Percentiles rank a stretch among this genome's conserved stretches.
Conservation (phyloP, 306 rosid species). For the Rubus idaeus region DNA sequence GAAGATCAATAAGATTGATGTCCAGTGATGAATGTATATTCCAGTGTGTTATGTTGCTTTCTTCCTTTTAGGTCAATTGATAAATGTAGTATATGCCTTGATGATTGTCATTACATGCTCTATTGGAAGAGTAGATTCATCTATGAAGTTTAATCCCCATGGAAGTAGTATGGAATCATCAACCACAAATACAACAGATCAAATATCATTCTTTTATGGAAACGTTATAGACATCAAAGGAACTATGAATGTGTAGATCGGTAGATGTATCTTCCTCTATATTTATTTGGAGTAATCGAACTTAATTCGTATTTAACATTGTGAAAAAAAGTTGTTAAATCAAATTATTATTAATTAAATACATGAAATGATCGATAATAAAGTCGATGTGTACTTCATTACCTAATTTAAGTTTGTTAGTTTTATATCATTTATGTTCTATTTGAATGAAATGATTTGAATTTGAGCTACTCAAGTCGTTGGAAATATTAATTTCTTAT, state of each 20-base stretch:
- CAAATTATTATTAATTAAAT: too few species aligned
- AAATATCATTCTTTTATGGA: background rate
- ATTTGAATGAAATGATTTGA: background rate
- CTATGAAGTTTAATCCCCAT: too few species aligned
- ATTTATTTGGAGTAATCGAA: too few species aligned
- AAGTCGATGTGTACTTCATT: too few species aligned
- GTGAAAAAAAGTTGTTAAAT: too few species aligned
- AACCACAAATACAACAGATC: too few species aligned
- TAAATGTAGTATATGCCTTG: background rate
- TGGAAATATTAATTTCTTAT: background rate
- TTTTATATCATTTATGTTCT: background rate
- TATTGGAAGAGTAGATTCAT: background rate
- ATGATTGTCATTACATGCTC: background rate
- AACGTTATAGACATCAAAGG: background rate
- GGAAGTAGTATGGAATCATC: too few species aligned
- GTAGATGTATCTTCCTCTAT: background rate
- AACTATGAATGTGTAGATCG: background rate
- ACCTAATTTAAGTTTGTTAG: too few species aligned
- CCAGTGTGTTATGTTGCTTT: too few species aligned
- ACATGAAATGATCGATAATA: too few species aligned
- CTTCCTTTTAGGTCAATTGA: too few species aligned
- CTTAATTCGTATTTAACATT: too few species aligned
- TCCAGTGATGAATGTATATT: background rate
- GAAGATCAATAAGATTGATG: background rate
- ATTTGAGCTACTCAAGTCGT: background rate